Conservation (phyloP, 345 rosid genomes). For the Eucalyptus marginata region DNA sequence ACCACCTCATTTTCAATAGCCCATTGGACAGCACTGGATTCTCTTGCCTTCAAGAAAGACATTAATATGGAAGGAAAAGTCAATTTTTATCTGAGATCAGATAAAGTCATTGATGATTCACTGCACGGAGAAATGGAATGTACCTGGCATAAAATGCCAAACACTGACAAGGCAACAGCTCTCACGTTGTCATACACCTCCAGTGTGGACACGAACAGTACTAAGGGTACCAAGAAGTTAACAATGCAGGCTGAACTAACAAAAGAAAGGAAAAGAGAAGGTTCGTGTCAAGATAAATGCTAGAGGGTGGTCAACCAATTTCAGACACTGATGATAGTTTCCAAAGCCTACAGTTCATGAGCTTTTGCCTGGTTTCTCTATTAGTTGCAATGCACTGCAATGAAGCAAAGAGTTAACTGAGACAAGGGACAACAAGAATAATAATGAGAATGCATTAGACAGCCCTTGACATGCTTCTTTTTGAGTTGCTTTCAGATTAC, state of each 20-base stretch:
- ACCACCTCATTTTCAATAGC: background rate
- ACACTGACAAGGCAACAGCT: background rate
- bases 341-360: background rate
- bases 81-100: background rate
- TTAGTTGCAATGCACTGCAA: background rate
- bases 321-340: background rate
- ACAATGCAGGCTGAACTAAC: background rate
- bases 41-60: background rate
- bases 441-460: background rate
- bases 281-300: background rate
- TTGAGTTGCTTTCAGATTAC: background rate
- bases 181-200: background rate
- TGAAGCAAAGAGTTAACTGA: background rate
- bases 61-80: background rate
- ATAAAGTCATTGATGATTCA: background rate
- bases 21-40: background rate
- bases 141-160: conserved; percentile 1
- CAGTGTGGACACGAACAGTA: background rate
- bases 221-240: background rate
- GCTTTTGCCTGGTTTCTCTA: background rate
- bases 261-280: background rate
- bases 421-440: background rate
- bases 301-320: background rate
- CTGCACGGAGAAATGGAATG: background rate
- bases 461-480: background rate